phyloP scores from a whole-genome alignment of 768 basidiomycete species.

The Coprinopsis strossmayeri region DNA sequence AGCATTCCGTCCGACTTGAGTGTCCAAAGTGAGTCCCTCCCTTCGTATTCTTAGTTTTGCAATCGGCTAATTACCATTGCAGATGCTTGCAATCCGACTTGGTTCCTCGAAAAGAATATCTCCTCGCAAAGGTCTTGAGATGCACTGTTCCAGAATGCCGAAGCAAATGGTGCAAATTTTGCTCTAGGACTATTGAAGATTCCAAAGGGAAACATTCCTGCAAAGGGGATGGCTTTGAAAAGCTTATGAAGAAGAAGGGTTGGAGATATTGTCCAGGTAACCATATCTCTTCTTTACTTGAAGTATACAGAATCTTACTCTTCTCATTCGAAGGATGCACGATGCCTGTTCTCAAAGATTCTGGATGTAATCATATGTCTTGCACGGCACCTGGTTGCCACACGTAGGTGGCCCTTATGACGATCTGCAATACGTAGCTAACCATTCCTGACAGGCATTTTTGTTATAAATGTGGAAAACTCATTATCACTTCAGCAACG shows the following conservation, averaged over 20 bases:
- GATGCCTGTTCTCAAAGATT: constrained; percentile 9
- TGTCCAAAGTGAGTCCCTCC: constrained; percentile 10
- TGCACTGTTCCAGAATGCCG: neutral
- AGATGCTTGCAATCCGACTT: constrained; percentile 2
- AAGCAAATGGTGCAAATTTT: constrained; percentile 9
- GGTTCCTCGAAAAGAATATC: constrained; percentile 7
- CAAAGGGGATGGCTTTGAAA: constrained; percentile 10
- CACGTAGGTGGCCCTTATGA: constrained; percentile 1
- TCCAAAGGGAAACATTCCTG: constrained; percentile 9
- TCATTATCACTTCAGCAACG: constrained; percentile 7
- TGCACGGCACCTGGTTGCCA: constrained; percentile 9
- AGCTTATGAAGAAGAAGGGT: constrained; percentile 11
- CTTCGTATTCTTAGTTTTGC: too few species aligned
- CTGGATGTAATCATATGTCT: constrained; percentile 11
- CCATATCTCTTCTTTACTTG: neutral
- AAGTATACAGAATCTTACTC: neutral
- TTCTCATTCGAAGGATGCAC: constrained; percentile 3
- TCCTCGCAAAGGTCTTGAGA: constrained; percentile 2
- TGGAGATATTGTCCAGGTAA: constrained; percentile 10
- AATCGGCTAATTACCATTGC: neutral
- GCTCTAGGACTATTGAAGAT: constrained; percentile 4
- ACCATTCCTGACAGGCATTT: constrained; percentile 4
- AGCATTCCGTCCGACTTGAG: constrained; percentile 8
- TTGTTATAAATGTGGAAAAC: constrained; percentile 11
- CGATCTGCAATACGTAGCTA: too few species aligned